Conservation (phyloP, 1,284 basidiomycete genomes). For the Pholiota adiposa region DNA sequence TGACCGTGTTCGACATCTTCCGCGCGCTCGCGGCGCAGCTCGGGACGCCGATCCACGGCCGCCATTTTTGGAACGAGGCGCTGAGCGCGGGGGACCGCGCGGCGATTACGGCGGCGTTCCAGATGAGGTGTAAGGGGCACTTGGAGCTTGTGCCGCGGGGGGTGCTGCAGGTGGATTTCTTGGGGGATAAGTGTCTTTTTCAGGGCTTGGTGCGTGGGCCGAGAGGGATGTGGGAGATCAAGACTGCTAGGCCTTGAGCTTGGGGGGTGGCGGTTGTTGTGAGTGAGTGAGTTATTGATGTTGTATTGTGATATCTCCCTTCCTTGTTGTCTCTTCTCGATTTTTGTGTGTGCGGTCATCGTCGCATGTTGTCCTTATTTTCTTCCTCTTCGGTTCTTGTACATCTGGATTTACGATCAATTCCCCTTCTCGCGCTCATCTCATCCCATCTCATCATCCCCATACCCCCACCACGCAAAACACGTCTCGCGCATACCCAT, state of each 20-base stretch:
- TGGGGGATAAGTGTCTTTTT: slow-evolving; percentile 42
- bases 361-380: too few relatives aligned
- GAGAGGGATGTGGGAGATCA: slow-evolving; percentile 51
- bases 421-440: too few relatives aligned
- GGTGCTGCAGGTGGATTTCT: slow-evolving; percentile 46
- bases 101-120: slow-evolving; percentile 31
- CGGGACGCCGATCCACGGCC: slow-evolving; percentile 27
- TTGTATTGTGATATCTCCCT: too few relatives aligned
- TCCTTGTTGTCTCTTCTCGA: too few relatives aligned
- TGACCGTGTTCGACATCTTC: slow-evolving; percentile 60
- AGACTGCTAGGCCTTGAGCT: slow-evolving; percentile 29
- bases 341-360: too few relatives aligned
- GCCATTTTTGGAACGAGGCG: slow-evolving; percentile 40
- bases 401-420: too few relatives aligned
- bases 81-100: slow-evolving; percentile 32
- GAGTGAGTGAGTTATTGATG: too few relatives aligned
- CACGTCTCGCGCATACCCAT: too few relatives aligned
- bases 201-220: slow-evolving; percentile 42
- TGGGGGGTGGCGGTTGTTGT: too few relatives aligned
- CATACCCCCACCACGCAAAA: too few relatives aligned
- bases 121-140: slow-evolving; percentile 10
- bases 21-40: slow-evolving; percentile 34
- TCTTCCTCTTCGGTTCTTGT: too few relatives aligned
- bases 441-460: too few relatives aligned
- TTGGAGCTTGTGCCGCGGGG: slow-evolving; percentile 26